Base-by-base conservation (phyloP, 371 early-diverging fungal species). In the Mortierella sp. region DNA sequence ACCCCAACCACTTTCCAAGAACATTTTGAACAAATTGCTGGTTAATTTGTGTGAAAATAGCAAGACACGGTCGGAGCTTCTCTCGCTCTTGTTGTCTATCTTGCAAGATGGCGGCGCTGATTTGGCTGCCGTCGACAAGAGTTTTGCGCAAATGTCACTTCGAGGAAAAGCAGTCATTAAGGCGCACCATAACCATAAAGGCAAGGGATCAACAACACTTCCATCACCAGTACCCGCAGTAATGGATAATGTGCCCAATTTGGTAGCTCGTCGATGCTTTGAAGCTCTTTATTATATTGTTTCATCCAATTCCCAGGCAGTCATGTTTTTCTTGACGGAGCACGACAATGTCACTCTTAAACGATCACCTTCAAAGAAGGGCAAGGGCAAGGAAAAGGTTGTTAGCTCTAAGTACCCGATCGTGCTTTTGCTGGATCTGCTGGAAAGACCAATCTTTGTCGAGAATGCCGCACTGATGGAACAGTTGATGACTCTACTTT, bases 11-110 rank as follows among this genome's bases (percentile, higher is more conserved):
- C 64, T 89, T 13, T 89, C 88, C 55, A 94, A 92, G 72, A 84
- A 89, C 23, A 85, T 92, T 40, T 77, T 97, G 45, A 89, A 90
- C 68, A 86, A 90, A 58, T 75, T 96, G 17, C 77, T 98, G 54
- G 86, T 93, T 59, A 96, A 96, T 79, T 89, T 99, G 8, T 94
- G 96, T 75, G 97, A 97, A 81, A 97, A 97, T 82, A 90, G 89
- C 70, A 91, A 91, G 68, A 94, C 97, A 1, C 89, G 98, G 12
- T 76, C 89, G 10, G 98, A 99, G 64, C 80, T 98, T 1, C 85
- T 98, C 17, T 91, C 93, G 1, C 86, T 97, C 47, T 83, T 98
- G 63, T 87, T 98, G 19, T 93, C 94, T 32, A 90, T 97, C 31
- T 86, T 98, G 51, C 93, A 93, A 64, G 95, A 96, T 66, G 95